Percentiles rank a stretch among this genome's conserved stretches.
phyloP scores from a whole-genome alignment of 306 rosid species.

The Abrus pulchellus region DNA sequence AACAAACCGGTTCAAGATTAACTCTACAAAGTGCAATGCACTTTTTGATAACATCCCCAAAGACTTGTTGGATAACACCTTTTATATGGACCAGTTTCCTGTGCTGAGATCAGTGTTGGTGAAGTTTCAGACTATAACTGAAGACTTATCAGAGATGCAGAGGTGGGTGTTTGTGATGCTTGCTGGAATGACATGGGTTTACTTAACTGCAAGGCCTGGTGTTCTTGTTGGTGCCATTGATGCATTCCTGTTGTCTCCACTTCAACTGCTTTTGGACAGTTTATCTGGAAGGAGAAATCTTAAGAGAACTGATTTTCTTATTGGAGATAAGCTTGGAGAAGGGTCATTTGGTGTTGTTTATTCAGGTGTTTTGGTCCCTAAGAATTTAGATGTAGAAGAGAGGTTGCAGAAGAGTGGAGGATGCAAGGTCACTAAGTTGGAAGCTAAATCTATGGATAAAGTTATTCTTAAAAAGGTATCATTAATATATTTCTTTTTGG shows the following conservation, averaged over 20 bases:
- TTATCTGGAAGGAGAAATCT: constrained; percentile 70
- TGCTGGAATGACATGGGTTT: constrained; percentile 73
- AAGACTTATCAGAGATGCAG: constrained; percentile 65
- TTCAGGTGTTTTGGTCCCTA: constrained; percentile 72
- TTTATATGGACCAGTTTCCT: constrained; percentile 66
- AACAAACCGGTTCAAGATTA: constrained; percentile 53
- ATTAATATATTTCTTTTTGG: neutral
- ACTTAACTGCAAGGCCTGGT: constrained; percentile 87
- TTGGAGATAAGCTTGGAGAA: constrained; percentile 78
- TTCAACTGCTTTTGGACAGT: constrained; percentile 68
- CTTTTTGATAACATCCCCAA: constrained; percentile 59
- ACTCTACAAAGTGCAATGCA: constrained; percentile 59
- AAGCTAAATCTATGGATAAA: constrained; percentile 66
- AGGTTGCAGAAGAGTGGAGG: constrained; percentile 57
- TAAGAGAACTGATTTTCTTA: constrained; percentile 66
- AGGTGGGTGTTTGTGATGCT: constrained; percentile 68
- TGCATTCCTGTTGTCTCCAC: constrained; percentile 80
- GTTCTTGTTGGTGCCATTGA: constrained; percentile 84
- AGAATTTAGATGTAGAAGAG: constrained; percentile 57
- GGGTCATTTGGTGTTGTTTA: constrained; percentile 86
- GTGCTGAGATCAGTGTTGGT: constrained; percentile 60
- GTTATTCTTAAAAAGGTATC: constrained; percentile 86
- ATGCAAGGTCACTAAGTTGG: constrained; percentile 49
- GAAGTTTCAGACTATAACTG: constrained; percentile 64
- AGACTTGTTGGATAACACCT: constrained; percentile 51